A percentile compares a stretch with the other conserved stretches of the same genome.
phyloP scores from a whole-genome alignment of 305 asterid species.

The Fraxinus sp. region DNA sequence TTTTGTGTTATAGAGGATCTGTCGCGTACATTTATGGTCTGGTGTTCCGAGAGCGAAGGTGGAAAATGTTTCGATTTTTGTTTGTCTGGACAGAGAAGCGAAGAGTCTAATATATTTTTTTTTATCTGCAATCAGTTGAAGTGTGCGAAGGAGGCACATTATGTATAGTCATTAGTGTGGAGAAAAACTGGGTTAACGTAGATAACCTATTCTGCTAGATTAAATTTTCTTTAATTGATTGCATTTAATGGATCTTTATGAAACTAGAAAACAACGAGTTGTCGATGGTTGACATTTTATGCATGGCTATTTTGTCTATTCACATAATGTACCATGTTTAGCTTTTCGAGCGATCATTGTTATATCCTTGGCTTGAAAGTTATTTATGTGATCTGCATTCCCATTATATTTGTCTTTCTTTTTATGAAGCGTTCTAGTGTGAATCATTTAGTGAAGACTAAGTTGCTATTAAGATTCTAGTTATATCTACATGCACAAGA shows the following conservation, averaged over 20 bases:
- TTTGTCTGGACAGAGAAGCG: constrained; percentile 23
- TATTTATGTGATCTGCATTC: neutral
- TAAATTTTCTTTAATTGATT: neutral
- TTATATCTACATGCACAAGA: neutral
- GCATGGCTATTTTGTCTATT: neutral
- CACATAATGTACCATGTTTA: neutral
- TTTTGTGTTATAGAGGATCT: constrained; percentile 28
- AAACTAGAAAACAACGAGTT: neutral
- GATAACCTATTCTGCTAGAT: neutral
- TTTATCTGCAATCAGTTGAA: neutral
- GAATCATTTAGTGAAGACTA: neutral
- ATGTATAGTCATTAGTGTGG: neutral
- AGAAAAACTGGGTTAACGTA: neutral
- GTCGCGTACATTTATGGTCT: neutral
- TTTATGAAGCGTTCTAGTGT: neutral
- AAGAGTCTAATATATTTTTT: neutral
- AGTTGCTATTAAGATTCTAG: neutral
- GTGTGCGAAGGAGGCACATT: neutral
- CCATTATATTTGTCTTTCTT: neutral
- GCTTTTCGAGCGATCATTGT: neutral
- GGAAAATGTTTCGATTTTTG: constrained; percentile 22
- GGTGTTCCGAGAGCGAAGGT: constrained; percentile 4
- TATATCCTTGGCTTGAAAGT: neutral
- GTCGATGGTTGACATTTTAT: neutral
- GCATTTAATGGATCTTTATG: neutral